Conservation (phyloP, 352 stramenopile species). For the Phytophthora capsici region DNA sequence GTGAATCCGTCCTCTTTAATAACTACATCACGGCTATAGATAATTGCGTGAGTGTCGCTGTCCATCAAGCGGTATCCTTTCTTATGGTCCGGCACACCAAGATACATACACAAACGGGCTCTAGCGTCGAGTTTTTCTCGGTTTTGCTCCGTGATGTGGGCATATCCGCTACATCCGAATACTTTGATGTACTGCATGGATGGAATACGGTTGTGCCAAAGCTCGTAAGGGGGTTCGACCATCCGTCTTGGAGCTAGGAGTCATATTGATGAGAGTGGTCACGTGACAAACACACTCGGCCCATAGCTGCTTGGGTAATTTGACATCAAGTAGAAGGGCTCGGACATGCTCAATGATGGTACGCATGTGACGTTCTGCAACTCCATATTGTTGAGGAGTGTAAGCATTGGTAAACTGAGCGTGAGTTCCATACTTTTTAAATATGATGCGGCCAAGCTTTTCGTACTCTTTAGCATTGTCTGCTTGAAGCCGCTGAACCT, state of each 20-base stretch:
- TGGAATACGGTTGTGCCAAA: no score
- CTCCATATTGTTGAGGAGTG: conserved; percentile 22
- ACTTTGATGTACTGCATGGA: no score
- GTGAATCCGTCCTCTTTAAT: conserved; percentile 9
- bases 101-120: no score
- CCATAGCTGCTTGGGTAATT: no score
- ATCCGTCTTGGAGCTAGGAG: no score
- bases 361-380: conserved; percentile 22
- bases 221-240: no score
- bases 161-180: no score
- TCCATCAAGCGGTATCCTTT: conserved; percentile 14
- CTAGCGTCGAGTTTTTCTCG: no score
- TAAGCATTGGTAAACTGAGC: conserved; percentile 23
- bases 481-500: conserved; percentile 7
- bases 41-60: conserved; percentile 2
- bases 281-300: no score
- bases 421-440: conserved; percentile 18
- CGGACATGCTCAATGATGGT: conserved; percentile 18
- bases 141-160: no score
- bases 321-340: conserved; percentile 6
- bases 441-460: conserved; percentile 13
- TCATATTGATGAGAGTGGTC: no score
- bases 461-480: conserved; percentile 24
- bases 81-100: conserved; percentile 8
- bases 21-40: conserved; percentile 20